Conservation (phyloP, 345 rosid species). For the Camelina sativa region DNA sequence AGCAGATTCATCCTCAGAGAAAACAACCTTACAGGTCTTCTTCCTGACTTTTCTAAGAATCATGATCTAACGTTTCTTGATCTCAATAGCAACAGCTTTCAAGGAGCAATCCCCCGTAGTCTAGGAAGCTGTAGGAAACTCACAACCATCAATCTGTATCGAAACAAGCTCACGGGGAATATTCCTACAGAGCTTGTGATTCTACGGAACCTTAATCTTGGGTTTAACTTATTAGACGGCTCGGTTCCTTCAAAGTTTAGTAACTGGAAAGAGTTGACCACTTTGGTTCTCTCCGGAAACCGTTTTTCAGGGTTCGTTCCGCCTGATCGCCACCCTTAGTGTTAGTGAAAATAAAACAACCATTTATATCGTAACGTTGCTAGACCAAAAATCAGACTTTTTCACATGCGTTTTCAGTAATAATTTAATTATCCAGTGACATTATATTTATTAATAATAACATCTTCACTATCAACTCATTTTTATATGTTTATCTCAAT, state of each 20-base stretch:
- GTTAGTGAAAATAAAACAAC: neutral
- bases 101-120: conserved; percentile 65
- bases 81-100: conserved; percentile 54
- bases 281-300: conserved; percentile 61
- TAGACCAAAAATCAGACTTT: conserved; percentile 47
- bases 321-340: conserved; percentile 27
- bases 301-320: conserved; percentile 66
- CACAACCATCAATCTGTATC: conserved; percentile 52
- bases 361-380: neutral
- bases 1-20: conserved; percentile 58
- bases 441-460: neutral
- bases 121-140: conserved; percentile 56
- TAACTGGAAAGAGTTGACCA: conserved; percentile 57
- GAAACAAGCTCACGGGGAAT: conserved; percentile 57
- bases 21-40: conserved; percentile 55
- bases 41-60: conserved; percentile 59
- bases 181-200: conserved; percentile 59
- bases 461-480: conserved; percentile 3
- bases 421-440: neutral
- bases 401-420: neutral
- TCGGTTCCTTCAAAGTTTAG: conserved; percentile 52
- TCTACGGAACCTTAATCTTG: conserved; percentile 56
- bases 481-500: neutral
- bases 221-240: conserved; percentile 63
- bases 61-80: conserved; percentile 52